A percentile compares a stretch with the other conserved stretches of the same genome.
These are phyloP conservation scores for Alternaria angustiovoidea DNA, from an alignment of 2,329 filamentous ascomycete species.

Conservation along the genomic window DNA sequence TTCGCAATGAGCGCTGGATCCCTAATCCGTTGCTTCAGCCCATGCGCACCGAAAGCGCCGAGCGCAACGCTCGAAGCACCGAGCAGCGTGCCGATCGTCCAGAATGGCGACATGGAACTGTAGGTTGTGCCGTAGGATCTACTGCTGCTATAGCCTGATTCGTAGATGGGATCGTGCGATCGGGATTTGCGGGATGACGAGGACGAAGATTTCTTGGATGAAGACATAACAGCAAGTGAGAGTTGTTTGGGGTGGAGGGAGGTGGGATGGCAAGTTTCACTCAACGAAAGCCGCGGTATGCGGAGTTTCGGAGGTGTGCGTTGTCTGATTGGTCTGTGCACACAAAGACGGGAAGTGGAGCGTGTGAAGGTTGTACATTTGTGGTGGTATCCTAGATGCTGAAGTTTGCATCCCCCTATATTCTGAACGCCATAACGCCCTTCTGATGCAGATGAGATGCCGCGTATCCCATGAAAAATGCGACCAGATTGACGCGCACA, in stretches of 20 bases:
- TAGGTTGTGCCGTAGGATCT: slow-evolving; percentile 8
- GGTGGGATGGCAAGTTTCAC: slow-evolving; percentile 12
- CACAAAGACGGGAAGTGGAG: not conserved
- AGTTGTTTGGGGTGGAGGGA: slow-evolving; percentile 8
- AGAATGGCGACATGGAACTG: slow-evolving; percentile 57
- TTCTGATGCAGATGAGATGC: slow-evolving; percentile 5
- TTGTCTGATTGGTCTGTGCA: slow-evolving; percentile 23
- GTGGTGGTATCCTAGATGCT: slow-evolving; percentile 18
- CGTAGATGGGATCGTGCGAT: slow-evolving; percentile 6
- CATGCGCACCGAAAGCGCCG: slow-evolving; percentile 74
- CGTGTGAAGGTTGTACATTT: slow-evolving; percentile 10
- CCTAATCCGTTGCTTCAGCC: slow-evolving; percentile 67
- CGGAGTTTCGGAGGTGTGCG: slow-evolving; percentile 30
- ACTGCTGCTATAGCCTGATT: not conserved
- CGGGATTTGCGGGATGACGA: slow-evolving; percentile 17
- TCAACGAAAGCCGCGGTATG: slow-evolving; percentile 19
- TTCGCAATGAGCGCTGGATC: slow-evolving; percentile 67
- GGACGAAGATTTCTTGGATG: slow-evolving; percentile 21
- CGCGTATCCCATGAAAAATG: not conserved
- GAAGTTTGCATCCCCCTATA: slow-evolving; percentile 5
- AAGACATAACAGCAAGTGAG: slow-evolving; percentile 11
- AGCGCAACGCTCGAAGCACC: slow-evolving; percentile 68
- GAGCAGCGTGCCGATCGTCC: slow-evolving; percentile 69
- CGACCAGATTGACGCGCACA: not conserved
- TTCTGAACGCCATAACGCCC: slow-evolving; percentile 17